These are phyloP conservation scores for Xylariaceae sp. DNA, from an alignment of 2,329 filamentous ascomycete species.

Conservation along the genomic window DNA sequence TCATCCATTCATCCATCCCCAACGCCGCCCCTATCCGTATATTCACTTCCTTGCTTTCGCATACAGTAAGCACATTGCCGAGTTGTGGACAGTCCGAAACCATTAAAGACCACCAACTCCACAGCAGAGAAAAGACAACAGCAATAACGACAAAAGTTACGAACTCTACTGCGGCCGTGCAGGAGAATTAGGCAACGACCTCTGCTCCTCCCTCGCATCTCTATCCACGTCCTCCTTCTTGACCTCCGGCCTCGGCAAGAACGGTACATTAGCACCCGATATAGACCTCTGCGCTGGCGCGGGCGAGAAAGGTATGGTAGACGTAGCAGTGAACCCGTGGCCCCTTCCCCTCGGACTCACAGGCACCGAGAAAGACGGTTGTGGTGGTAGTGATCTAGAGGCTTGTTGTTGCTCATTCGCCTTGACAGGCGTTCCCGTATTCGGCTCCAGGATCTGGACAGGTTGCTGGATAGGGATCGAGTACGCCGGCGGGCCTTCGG, in stretches of 20 bases:
- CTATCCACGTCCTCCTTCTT: constrained; percentile 7
- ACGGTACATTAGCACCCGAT: constrained; percentile 11
- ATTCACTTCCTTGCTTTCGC: too few relatives aligned
- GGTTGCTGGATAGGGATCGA: constrained; percentile 29
- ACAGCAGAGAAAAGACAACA: too few relatives aligned
- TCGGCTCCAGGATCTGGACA: constrained; percentile 24
- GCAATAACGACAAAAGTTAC: too few relatives aligned
- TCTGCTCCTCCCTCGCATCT: constrained; percentile 14
- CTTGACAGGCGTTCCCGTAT: constrained; percentile 16
- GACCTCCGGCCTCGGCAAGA: constrained; percentile 6
- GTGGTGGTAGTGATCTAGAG: not conserved
- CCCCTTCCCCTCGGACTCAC: constrained; percentile 19
- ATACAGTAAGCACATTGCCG: too few relatives aligned
- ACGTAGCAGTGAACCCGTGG: constrained; percentile 24
- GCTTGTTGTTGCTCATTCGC: constrained; percentile 8
- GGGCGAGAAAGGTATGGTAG: constrained; percentile 25
- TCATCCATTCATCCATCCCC: too few relatives aligned
- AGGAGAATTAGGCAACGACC: too few relatives aligned
- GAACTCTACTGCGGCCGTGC: too few relatives aligned
- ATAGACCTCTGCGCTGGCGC: constrained; percentile 7
- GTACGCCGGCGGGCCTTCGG: constrained; percentile 44
- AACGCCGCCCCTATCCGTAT: too few relatives aligned
- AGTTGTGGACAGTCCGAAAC: too few relatives aligned
- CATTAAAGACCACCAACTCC: too few relatives aligned
- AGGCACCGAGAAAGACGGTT: constrained; percentile 18